A percentile compares a stretch with the other conserved stretches of the same genome.
Conservation (phyloP, 306 rosid species). For the Lupinus albus region DNA sequence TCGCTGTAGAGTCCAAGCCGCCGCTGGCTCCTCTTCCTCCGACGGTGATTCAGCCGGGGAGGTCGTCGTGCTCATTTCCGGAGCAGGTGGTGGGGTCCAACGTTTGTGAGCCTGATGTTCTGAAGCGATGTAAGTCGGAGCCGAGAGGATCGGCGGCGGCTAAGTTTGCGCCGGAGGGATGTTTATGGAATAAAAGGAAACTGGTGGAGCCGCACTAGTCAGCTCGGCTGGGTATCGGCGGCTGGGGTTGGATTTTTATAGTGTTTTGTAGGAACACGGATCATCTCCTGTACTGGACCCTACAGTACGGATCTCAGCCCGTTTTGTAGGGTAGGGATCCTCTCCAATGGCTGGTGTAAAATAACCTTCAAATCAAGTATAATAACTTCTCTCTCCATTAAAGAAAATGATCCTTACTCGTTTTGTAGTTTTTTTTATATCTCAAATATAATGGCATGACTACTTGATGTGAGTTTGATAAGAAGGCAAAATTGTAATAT, state of each 20-base stretch:
- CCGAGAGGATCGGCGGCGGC: conserved; percentile 69
- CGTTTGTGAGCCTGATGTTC: conserved; percentile 78
- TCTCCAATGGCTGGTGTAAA: no score
- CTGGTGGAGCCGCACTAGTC: conserved; percentile 49
- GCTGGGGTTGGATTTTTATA: conserved; percentile 84
- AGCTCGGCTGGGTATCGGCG: conserved; percentile 70
- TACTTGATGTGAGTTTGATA: no score
- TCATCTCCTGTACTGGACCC: no score
- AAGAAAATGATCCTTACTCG: no score
- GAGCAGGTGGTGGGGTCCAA: conserved; percentile 52
- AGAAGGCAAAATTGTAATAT: no score
- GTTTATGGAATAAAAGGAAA: conserved; percentile 81
- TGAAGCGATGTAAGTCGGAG: conserved; percentile 93
- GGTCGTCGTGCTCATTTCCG: conserved; percentile 82
- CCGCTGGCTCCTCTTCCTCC: not conserved
- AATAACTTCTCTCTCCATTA: no score
- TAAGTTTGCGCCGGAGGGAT: conserved; percentile 69
- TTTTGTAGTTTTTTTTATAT: not conserved
- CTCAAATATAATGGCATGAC: no score
- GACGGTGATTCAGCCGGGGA: conserved; percentile 62
- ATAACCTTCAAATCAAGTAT: no score
- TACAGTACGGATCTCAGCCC: no score
- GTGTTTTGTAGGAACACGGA: no score
- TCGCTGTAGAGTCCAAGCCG: conserved; percentile 37
- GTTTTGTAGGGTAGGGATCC: no score